These are phyloP conservation scores for Przewalskia tangutica DNA, from an alignment of 257 asterid species.

Conservation along the genomic window DNA sequence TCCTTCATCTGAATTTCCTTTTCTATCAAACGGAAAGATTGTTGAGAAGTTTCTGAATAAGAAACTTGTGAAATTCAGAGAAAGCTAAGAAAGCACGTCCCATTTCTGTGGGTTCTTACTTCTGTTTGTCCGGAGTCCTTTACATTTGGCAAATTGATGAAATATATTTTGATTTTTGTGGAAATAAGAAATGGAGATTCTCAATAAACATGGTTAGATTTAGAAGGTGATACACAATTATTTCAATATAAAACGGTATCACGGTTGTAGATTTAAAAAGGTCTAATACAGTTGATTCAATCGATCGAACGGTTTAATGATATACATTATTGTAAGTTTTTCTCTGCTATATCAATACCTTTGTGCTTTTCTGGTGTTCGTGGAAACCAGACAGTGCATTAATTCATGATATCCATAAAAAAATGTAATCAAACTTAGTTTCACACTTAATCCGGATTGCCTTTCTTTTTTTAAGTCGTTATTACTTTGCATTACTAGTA, in stretches of 20 bases:
- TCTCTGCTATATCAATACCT: neutral
- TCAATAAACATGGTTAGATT: neutral
- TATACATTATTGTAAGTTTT: neutral
- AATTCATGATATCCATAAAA: neutral
- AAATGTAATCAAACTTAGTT: neutral
- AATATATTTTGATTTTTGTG: neutral
- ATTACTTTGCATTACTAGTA: neutral
- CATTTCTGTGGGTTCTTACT: neutral
- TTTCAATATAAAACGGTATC: neutral
- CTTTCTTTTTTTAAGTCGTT: neutral
- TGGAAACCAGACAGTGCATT: neutral
- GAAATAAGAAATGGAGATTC: neutral
- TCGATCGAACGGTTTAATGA: neutral
- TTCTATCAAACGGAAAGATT: neutral
- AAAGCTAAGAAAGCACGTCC: neutral
- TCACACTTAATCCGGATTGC: neutral
- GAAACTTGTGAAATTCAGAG: neutral
- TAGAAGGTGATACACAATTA: neutral
- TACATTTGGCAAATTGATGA: neutral
- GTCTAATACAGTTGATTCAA: neutral
- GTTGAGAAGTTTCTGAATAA: neutral
- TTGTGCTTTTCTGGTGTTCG: neutral
- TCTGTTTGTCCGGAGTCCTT: neutral
- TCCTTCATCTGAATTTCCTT: neutral
- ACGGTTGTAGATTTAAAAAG: neutral